These are phyloP conservation scores for Xerocomellus intermedius DNA, from an alignment of 768 basidiomycete genomes.

Conservation along the genomic window DNA sequence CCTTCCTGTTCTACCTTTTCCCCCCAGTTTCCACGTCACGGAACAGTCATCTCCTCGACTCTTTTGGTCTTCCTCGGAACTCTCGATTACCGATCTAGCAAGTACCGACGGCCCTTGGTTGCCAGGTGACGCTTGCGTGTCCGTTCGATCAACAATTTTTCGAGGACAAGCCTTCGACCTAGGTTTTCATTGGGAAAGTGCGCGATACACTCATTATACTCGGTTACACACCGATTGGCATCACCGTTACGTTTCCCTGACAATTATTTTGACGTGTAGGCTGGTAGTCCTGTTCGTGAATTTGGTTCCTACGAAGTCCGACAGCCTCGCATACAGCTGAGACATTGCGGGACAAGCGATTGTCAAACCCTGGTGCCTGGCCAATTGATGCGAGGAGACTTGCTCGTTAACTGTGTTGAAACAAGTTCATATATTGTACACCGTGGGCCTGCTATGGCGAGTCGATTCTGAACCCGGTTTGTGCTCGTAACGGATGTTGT, in stretches of 20 bases:
- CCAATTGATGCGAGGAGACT: neutral
- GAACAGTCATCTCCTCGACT: neutral
- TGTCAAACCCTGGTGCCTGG: constrained; percentile 2
- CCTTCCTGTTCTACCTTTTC: constrained; percentile 1
- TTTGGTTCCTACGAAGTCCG: constrained; percentile 7
- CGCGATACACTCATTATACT: neutral
- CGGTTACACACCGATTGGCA: neutral
- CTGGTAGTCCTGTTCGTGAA: neutral
- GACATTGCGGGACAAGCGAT: constrained; percentile 5
- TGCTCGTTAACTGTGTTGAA: neutral
- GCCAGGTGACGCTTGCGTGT: constrained; percentile 6
- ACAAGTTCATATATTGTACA: neutral
- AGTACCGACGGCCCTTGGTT: neutral
- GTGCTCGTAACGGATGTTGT: neutral
- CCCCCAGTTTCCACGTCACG: neutral
- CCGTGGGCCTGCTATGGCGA: neutral
- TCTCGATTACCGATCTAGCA: neutral
- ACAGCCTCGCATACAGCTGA: constrained; percentile 4
- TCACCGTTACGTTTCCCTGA: neutral
- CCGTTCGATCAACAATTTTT: neutral
- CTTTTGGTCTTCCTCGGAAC: neutral
- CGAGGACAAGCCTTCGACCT: neutral
- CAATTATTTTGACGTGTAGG: constrained; percentile 1
- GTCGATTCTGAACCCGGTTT: neutral
- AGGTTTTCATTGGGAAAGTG: neutral